Percentiles rank a stretch among this genome's conserved stretches.
Evolutionary conservation across 352 stramenopile genomes (phyloP).

Genomic region (Globisporangium viniferum): DNA sequence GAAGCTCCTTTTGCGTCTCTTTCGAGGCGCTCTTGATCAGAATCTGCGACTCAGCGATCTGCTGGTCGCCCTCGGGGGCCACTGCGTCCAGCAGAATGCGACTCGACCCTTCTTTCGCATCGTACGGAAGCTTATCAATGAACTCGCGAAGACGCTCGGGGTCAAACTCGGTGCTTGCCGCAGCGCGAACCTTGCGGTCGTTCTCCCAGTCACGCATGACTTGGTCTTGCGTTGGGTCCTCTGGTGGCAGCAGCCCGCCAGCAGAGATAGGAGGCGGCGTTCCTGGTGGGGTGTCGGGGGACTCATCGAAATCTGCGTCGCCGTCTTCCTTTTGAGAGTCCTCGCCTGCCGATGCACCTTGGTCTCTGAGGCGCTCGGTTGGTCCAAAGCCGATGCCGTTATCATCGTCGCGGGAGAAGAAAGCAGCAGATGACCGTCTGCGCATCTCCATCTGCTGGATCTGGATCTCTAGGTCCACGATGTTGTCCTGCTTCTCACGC

Average conservation of each 20-base stretch:
- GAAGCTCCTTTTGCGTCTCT: constrained; percentile 55
- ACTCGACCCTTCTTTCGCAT: constrained; percentile 57
- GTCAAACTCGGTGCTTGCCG: constrained; percentile 41
- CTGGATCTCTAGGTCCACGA: constrained; percentile 60
- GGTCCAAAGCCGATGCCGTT: constrained; percentile 52
- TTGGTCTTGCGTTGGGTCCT: constrained; percentile 57
- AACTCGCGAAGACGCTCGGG: constrained; percentile 39
- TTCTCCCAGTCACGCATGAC: constrained; percentile 66
- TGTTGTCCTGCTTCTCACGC: constrained; percentile 69
- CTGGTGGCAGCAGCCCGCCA: constrained; percentile 37
- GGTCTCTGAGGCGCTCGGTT: constrained; percentile 31
- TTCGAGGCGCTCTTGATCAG: constrained; percentile 51
- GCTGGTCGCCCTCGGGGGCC: constrained; percentile 34
- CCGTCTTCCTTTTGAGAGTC: constrained; percentile 17
- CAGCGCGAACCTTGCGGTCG: constrained; percentile 54
- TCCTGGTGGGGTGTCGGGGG: constrained; percentile 66
- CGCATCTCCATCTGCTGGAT: constrained; percentile 61
- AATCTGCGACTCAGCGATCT: constrained; percentile 66
- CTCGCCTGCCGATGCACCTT: constrained; percentile 19
- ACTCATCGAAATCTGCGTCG: constrained; percentile 36
- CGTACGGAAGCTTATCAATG: constrained; percentile 64
- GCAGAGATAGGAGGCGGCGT: constrained; percentile 73
- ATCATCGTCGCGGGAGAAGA: constrained; percentile 34
- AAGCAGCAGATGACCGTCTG: constrained; percentile 46
- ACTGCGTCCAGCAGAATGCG: constrained; percentile 60